These are phyloP conservation scores for Bruguiera parviflora DNA, from an alignment of 345 rosid genomes.

Conservation along the genomic window DNA sequence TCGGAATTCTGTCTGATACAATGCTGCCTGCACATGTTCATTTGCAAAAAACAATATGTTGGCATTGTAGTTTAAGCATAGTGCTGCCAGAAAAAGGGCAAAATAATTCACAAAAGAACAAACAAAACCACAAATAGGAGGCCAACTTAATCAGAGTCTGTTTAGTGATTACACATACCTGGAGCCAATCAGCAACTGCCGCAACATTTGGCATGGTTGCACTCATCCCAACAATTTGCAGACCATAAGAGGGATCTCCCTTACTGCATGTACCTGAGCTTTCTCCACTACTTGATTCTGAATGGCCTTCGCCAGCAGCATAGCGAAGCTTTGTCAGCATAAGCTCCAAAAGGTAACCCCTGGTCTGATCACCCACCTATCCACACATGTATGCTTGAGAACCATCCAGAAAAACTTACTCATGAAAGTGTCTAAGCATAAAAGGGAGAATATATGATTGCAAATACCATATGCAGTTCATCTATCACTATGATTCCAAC, in stretches of 20 bases:
- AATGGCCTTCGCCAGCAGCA: constrained; percentile 88
- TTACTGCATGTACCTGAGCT: constrained; percentile 82
- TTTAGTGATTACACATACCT: constrained; percentile 46
- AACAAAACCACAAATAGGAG: neutral
- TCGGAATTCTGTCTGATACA: constrained; percentile 89
- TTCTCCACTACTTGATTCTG: constrained; percentile 78
- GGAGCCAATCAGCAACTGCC: constrained; percentile 98
- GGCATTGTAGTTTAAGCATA: neutral
- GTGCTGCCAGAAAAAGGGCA: no score
- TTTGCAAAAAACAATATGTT: constrained; percentile 4
- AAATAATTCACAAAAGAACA: neutral
- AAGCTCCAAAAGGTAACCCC: constrained; percentile 97
- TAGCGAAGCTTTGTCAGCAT: constrained; percentile 94
- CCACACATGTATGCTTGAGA: constrained; percentile 21
- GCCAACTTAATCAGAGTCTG: neutral
- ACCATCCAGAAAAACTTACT: constrained; percentile 7
- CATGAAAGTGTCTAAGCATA: neutral
- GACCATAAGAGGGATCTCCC: constrained; percentile 72
- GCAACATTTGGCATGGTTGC: constrained; percentile 99
- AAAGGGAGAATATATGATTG: neutral
- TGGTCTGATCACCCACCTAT: constrained; percentile 91
- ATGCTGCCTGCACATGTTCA: constrained; percentile 63
- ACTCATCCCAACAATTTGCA: constrained; percentile 99
- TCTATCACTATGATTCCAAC: constrained; percentile 94
- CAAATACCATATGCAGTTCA: constrained; percentile 90